phyloP scores from a whole-genome alignment of 1,284 basidiomycete species.

The Tilletia caries region DNA sequence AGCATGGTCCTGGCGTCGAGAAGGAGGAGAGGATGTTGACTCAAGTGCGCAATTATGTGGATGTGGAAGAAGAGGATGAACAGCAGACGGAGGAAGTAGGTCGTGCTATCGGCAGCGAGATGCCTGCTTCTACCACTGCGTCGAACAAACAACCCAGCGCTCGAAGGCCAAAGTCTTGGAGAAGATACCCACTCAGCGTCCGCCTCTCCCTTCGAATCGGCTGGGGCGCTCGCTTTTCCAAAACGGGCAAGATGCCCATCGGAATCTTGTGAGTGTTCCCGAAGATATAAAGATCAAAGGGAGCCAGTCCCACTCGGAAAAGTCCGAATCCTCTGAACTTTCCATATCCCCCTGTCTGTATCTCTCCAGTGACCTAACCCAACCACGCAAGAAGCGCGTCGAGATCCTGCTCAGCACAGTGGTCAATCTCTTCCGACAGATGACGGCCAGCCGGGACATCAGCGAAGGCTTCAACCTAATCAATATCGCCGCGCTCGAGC shows the following conservation, averaged over 20 bases:
- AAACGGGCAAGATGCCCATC: conserved; percentile 39
- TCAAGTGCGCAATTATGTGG: neutral
- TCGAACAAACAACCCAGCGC: neutral
- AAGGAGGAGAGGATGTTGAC: neutral
- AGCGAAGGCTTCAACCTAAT: conserved; percentile 37
- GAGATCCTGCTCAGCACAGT: conserved; percentile 23
- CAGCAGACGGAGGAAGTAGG: neutral
- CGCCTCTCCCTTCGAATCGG: conserved; percentile 34
- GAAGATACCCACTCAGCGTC: conserved; percentile 38
- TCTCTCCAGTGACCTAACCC: conserved; percentile 10
- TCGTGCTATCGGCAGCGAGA: conserved; percentile 18
- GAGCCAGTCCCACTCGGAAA: too few species aligned
- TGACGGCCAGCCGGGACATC: conserved; percentile 1
- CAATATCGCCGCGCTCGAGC: conserved; percentile 43
- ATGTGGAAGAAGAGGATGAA: conserved; percentile 7
- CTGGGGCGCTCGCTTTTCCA: conserved; percentile 32
- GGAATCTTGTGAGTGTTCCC: conserved; percentile 29
- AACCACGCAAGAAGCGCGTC: conserved; percentile 19
- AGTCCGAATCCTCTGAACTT: neutral
- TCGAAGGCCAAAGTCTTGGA: conserved; percentile 21
- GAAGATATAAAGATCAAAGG: conserved; percentile 16
- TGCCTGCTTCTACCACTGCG: too few species aligned
- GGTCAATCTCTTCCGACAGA: neutral
- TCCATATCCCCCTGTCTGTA: neutral
- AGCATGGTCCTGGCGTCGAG: neutral